Evolutionary conservation across 2,329 filamentous ascomycete genomes (phyloP), one percentile per base, ranked within the genome.

Genomic region (Xylaria sp.): DNA sequence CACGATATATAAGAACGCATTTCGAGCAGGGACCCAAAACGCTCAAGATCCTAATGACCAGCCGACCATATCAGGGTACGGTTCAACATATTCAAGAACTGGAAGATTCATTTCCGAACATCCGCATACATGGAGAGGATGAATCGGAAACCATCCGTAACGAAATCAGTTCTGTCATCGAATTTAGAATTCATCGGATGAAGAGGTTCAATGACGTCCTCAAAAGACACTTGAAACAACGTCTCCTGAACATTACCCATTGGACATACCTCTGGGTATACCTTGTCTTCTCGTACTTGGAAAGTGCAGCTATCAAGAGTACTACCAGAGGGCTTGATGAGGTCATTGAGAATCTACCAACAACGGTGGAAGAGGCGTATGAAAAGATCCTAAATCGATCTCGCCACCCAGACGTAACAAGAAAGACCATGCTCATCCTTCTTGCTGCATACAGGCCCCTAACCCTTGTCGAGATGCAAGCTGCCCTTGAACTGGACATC

Each of bases 241-340:
- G 35, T 18, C 47, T 61, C 29, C 18, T 40, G 21, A 23, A 2
- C 16, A 53, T 61, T 27, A 13, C 59, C 12, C 44, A 53, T 42
- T 21, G 47, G n/a, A 61, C 59, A 40, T 61, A 61, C 13, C 47
- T 61, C n/a, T 61, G 59, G 59, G 9, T 61, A 51, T 40, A 51
- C 25, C 59, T 61, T 51, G 47, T 61, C 23, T 61, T 51, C 32
- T 6, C 6, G 18, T 50, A 60, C 27, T 48, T 60, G 9, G 40
- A 48, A 60, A 35, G 6, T 25, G 1, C 57, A 16, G 16, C 5
- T 12, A 60, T 60, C 42, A 60, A 60, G 42, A 60, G 9, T 8
- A 60, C 57, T 10, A 3, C 16, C 42, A 10, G 10, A 47, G 47
- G 59, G 9, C 59, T 61, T 2, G 32, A 51, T 12, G 23, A 27